These are phyloP conservation scores for Calonectria ilicicola DNA, from an alignment of 2,329 filamentous ascomycete genomes.

Conservation along the genomic window DNA sequence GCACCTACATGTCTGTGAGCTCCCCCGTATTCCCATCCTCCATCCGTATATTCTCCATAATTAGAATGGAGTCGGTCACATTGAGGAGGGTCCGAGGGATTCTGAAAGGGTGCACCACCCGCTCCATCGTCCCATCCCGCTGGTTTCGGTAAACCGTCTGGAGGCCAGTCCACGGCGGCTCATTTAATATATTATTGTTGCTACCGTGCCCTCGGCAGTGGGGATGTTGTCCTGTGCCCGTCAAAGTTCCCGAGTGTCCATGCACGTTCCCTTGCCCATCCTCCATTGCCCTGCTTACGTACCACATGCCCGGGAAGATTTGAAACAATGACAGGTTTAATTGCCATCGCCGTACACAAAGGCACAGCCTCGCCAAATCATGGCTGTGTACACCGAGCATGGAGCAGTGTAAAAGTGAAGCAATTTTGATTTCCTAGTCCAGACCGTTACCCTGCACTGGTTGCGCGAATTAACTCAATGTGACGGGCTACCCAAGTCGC, in stretches of 20 bases:
- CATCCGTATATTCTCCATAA: not conserved
- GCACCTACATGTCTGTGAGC: not conserved
- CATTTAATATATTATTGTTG: constrained; percentile 13
- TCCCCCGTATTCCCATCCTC: not conserved
- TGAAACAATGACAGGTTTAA: constrained; percentile 3
- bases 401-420: not conserved
- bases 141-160: not conserved
- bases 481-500: too few species aligned
- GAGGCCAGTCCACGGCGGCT: not conserved
- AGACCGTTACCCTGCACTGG: not conserved
- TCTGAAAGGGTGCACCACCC: not conserved
- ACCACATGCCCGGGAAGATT: not conserved
- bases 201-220: constrained; percentile 11
- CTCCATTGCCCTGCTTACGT: constrained; percentile 8
- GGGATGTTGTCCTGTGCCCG: constrained; percentile 15
- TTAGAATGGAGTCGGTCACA: not conserved
- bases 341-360: not conserved
- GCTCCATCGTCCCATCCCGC: not conserved
- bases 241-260: constrained; percentile 5
- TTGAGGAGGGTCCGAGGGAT: not conserved
- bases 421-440: not conserved
- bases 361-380: not conserved
- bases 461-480: too few species aligned
- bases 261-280: not conserved
- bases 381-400: not conserved